phyloP scores from a whole-genome alignment of 768 basidiomycete genomes.

The Galerina sulciceps region DNA sequence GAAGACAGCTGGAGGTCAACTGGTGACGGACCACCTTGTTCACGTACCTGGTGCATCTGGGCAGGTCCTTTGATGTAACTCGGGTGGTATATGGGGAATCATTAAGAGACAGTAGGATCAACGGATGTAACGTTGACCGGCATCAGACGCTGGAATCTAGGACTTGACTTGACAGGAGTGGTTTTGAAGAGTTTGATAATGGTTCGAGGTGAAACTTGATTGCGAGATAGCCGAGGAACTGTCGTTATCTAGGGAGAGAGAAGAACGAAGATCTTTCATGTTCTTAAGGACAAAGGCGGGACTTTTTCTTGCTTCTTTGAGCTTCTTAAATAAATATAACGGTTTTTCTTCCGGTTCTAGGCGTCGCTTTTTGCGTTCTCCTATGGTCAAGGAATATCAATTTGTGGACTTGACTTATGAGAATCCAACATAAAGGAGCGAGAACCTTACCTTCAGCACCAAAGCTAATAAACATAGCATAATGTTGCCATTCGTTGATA shows the following conservation, averaged over 20 bases:
- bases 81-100: no score
- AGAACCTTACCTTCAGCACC: constrained; percentile 74
- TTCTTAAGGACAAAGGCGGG: constrained; percentile 98
- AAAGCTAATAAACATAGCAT: constrained; percentile 99
- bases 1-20: no score
- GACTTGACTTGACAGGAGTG: no score
- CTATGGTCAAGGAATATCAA: constrained; percentile 31
- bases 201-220: background rate
- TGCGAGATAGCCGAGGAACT: background rate
- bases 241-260: constrained; percentile 27
- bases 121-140: no score
- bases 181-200: background rate
- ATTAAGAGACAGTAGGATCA: no score
- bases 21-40: no score
- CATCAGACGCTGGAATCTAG: no score
- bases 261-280: constrained; percentile 92
- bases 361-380: constrained; percentile 87
- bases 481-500: constrained; percentile 96
- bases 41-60: no score
- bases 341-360: constrained; percentile 95
- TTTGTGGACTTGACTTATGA: no score
- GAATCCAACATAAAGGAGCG: no score
- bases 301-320: constrained; percentile 95
- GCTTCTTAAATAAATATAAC: constrained; percentile 91
- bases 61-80: no score